These are phyloP conservation scores for Stephanodiscus triporus DNA, from an alignment of 108 stramenopile genomes.

Conservation along the genomic window DNA sequence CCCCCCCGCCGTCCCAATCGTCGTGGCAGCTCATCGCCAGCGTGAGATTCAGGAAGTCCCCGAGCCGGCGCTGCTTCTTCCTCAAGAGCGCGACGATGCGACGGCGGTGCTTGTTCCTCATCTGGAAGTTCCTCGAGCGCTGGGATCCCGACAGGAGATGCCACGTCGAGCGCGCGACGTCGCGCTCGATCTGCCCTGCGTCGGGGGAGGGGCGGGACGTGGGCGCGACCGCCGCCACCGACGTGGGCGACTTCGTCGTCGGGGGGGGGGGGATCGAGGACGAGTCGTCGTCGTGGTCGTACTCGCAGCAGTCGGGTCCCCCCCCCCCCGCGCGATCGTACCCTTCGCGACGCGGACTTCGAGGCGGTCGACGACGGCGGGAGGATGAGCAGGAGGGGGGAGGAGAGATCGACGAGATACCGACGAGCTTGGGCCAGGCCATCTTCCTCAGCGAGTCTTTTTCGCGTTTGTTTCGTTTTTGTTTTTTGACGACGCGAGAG, in stretches of 20 bases:
- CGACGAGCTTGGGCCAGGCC: slow-evolving; percentile 89
- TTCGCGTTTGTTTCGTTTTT: neutral
- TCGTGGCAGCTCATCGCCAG: slow-evolving; percentile 59
- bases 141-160: slow-evolving; percentile 78
- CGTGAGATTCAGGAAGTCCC: slow-evolving; percentile 76
- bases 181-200: slow-evolving; percentile 73
- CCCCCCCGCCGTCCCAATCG: neutral
- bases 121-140: slow-evolving; percentile 61
- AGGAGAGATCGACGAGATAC: slow-evolving; percentile 16
- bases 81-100: slow-evolving; percentile 53
- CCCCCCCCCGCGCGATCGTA: too few species aligned
- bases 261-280: neutral
- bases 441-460: slow-evolving; percentile 75
- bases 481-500: neutral
- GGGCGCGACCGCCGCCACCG: neutral
- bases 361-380: neutral
- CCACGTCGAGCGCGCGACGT: slow-evolving; percentile 84
- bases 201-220: slow-evolving; percentile 59
- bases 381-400: neutral
- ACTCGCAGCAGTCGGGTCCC: too few species aligned
- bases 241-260: too few species aligned
- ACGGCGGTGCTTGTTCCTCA: slow-evolving; percentile 61
- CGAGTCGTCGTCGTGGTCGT: too few species aligned
- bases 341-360: too few species aligned
- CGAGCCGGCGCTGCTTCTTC: slow-evolving; percentile 74